A percentile compares a stretch with the other conserved stretches of the same genome.
Conservation (phyloP, 208 protist species). For the Trypanosoma caninum region DNA sequence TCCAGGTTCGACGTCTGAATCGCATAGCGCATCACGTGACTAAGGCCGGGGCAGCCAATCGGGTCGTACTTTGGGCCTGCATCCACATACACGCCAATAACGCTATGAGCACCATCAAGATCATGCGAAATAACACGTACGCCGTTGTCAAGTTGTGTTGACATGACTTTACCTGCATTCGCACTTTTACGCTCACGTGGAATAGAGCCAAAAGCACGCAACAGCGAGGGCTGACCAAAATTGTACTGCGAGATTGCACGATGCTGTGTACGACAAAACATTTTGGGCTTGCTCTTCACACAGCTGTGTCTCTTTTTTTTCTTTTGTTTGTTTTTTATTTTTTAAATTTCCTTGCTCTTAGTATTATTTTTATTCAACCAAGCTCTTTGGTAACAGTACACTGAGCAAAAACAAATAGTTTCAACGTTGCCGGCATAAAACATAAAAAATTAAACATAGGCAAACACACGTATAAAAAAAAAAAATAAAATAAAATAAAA, state of each 20-base stretch:
- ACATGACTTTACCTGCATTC: conserved; percentile 33
- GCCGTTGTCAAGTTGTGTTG: conserved; percentile 65
- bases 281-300: conserved; percentile 2
- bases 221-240: conserved; percentile 76
- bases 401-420: too few species aligned
- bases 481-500: conserved; percentile 6
- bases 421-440: too few species aligned
- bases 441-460: not conserved
- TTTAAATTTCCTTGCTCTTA: not conserved
- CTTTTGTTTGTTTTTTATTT: not conserved
- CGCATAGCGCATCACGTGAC: conserved; percentile 84
- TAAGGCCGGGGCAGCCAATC: conserved; percentile 61
- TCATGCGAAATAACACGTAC: conserved; percentile 78
- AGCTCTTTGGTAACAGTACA: too few species aligned
- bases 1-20: conserved; percentile 87
- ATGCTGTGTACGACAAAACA: conserved; percentile 54
- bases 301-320: not conserved
- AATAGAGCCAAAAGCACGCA: conserved; percentile 53
- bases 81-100: conserved; percentile 72
- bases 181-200: conserved; percentile 23
- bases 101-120: conserved; percentile 54
- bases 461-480: not conserved
- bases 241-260: conserved; percentile 69
- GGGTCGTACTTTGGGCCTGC: conserved; percentile 84
- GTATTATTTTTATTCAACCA: not conserved